Base-by-base conservation (phyloP, 169 alveolate genomes). In the Cystoisospora suis region DNA sequence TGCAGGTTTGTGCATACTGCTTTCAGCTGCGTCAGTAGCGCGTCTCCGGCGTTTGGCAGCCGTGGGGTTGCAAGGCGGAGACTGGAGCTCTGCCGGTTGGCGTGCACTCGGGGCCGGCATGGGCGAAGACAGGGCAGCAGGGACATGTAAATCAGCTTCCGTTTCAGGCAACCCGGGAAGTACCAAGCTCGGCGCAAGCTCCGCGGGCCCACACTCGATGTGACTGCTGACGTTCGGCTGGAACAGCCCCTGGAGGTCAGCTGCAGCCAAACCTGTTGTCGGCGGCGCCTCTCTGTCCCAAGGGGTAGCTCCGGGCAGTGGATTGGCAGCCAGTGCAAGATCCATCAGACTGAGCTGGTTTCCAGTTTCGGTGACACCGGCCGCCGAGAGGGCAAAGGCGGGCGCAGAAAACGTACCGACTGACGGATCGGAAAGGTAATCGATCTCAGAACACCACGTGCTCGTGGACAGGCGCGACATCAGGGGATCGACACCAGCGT, bases 381-480 rank as follows among this genome's bases (percentile, higher is more conserved):
- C 27, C 27, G 79, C 46, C 4, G 45, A 44, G 12, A 29, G 29
- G 0, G 42, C 0, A 29, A 40, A 40, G 27, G 79, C 27, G 0
- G 79, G 7, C 44, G 46, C 79, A 0, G 79, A 17, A 20, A 29
- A 44, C 23, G 79, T 20, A 27, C 79, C 79, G 42, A 44, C 79
- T 27, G 29, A 20, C 12, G 79, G 42, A 65, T 65, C 79, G 29
- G 29, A 44, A 65, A 29, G 36, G 79, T 65, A 65, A n/a, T 65
- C 79, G 44, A 65, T 38, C 3, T 65, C 79, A 65, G 46, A 34
- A 17, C 46, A 40, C 79, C 79, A 65, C 1, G 79, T 65, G 79
- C 79, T 65, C 15, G 15, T 65, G 79, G 79, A 65, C 79, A 65
- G 44, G 17, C 79, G 79, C 15, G 29, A 29, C 79, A 29, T 65